phyloP scores from a whole-genome alignment of 1,284 basidiomycete species.

The Trichosporon inkin region DNA sequence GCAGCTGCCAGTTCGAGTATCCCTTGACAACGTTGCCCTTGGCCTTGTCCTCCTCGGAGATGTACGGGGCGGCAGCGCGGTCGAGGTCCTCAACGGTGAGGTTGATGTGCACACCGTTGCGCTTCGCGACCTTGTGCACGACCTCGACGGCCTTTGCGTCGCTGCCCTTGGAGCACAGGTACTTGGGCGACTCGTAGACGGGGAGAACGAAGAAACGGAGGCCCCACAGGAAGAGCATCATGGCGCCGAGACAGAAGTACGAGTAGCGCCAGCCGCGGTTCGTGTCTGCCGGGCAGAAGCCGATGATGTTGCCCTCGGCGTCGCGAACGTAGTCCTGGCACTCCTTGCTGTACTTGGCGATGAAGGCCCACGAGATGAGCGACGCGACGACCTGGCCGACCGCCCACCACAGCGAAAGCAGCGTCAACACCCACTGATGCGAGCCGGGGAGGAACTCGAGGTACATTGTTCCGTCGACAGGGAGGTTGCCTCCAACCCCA shows the following conservation, averaged over 20 bases:
- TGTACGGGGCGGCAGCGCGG: conserved; percentile 40
- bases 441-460: conserved; percentile 58
- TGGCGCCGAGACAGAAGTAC: conserved; percentile 54
- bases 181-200: conserved; percentile 62
- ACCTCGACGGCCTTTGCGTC: conserved; percentile 59
- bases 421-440: conserved; percentile 61
- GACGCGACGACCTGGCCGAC: conserved; percentile 56
- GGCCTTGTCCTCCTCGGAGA: conserved; percentile 25
- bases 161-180: conserved; percentile 57
- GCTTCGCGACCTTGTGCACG: conserved; percentile 52
- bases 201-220: conserved; percentile 46
- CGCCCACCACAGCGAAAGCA: conserved; percentile 65
- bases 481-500: conserved; percentile 60
- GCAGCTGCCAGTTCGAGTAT: conserved; percentile 36
- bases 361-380: conserved; percentile 50
- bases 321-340: conserved; percentile 1
- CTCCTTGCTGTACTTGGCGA: conserved; percentile 22
- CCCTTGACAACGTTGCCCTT: conserved; percentile 21
- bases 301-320: conserved; percentile 26
- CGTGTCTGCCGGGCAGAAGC: conserved; percentile 51
- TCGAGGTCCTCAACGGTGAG: conserved; percentile 55
- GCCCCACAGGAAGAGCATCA: conserved; percentile 52
- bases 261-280: conserved; percentile 65
- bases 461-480: conserved; percentile 59
- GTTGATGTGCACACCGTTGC: conserved; percentile 55